Conservation (phyloP, 225 moss, liverwort and hornwort species). For the Neckera pumila region DNA sequence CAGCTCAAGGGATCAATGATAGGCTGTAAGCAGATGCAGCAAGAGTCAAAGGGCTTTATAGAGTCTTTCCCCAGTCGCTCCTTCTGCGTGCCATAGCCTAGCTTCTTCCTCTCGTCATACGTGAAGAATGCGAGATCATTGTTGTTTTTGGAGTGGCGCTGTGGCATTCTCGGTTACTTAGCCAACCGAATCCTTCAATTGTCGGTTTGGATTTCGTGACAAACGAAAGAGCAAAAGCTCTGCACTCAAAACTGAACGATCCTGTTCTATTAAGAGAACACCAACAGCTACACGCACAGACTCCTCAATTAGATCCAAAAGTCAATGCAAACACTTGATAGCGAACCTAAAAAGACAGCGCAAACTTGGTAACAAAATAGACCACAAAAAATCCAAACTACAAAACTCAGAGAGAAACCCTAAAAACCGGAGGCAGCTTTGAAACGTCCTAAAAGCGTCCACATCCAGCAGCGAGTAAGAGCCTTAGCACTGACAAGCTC, state of each 20-base stretch:
- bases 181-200: not conserved
- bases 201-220: not conserved
- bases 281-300: not conserved
- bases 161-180: slow-evolving; percentile 59
- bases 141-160: slow-evolving; percentile 93
- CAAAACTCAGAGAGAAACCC: not conserved
- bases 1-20: slow-evolving; percentile 87
- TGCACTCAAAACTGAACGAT: not conserved
- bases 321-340: not conserved
- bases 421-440: not conserved
- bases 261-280: not conserved
- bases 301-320: not conserved
- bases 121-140: slow-evolving; percentile 92
- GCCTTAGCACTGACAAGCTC: slow-evolving; percentile 11
- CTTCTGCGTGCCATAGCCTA: slow-evolving; percentile 88
- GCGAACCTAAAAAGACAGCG: not conserved
- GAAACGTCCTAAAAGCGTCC: slow-evolving; percentile 2
- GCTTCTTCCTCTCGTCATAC: slow-evolving; percentile 87
- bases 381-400: not conserved
- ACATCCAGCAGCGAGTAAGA: slow-evolving; percentile 24
- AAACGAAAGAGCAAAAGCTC: not conserved
- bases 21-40: slow-evolving; percentile 83
- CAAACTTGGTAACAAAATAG: not conserved
- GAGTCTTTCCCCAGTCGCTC: slow-evolving; percentile 86
- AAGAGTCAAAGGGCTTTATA: slow-evolving; percentile 77